A percentile compares a stretch with the other conserved stretches of the same genome.
phyloP scores from a whole-genome alignment of 306 rosid genomes.

The Comarum palustre region DNA sequence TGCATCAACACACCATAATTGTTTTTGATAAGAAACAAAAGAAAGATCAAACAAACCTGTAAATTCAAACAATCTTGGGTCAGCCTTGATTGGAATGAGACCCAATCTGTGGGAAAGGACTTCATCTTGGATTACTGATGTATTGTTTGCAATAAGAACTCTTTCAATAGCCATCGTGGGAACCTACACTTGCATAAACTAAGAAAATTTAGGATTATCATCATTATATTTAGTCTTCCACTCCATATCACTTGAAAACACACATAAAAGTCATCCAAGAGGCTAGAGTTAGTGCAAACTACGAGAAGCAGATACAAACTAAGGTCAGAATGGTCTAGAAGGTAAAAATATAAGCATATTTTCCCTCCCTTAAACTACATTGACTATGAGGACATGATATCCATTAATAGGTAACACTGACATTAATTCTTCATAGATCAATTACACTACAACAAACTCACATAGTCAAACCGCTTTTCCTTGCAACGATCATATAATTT shows the following conservation, averaged over 20 bases:
- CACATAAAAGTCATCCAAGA: background rate
- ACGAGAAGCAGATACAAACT: no score
- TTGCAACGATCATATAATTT: background rate
- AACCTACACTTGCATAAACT: conserved; percentile 44
- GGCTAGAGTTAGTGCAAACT: background rate
- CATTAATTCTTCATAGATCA: background rate
- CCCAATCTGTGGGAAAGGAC: conserved; percentile 97
- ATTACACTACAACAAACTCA: background rate
- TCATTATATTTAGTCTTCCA: background rate
- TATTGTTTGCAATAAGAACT: conserved; percentile 78
- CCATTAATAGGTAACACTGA: background rate
- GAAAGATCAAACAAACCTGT: conserved; percentile 51
- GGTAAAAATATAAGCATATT: background rate
- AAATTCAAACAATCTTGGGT: conserved; percentile 82
- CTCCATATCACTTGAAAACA: background rate
- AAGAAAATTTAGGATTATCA: background rate
- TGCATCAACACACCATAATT: background rate
- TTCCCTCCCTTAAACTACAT: background rate
- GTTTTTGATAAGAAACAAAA: background rate
- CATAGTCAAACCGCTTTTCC: background rate
- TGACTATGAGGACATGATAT: background rate
- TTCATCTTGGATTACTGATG: conserved; percentile 86
- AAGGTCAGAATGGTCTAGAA: background rate
- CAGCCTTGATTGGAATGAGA: conserved; percentile 76
- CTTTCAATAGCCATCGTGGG: conserved; percentile 99